Evolutionary conservation across 176 grass and related monocot genomes (phyloP), one percentile per base, ranked within the genome.

Genomic region (Hsuehochloa calcarea): DNA sequence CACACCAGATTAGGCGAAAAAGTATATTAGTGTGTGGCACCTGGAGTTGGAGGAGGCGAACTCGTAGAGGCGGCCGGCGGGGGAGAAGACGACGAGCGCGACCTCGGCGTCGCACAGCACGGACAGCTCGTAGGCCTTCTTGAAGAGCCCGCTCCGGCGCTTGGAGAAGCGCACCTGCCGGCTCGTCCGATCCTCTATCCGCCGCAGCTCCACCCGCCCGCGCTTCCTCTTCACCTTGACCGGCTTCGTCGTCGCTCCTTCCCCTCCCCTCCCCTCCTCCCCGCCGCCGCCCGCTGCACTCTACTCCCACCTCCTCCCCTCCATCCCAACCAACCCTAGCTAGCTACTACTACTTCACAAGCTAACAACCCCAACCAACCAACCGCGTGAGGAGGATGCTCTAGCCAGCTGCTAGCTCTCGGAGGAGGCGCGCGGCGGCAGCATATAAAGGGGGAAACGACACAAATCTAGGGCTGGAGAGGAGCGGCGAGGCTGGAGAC

Each of bases 131-230:
- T 15, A 23, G 25, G 90, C 90, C 87, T 92, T 92, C 87, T 92
- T 92, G 79, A 89, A 85, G 40, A 92, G 63, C 5, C 90, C 87
- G 25, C 68, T 87, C 38, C 90, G 84, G 3, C 87, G 90, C 80
- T 92, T 92, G 10, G 87, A 89, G 90, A 92, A 92, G 6, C 87
- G 85, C 80, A 92, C 87, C 87, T 89, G 90, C 43, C 90, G 74
- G 79, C 81, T 89, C 13, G 68, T 73, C 58, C 74, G 40, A 81
- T 89, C 82, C 72, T 87, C 78, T 62, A 87, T 87, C 78, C 86
- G 71, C 86, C 79, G 71, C 63, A 87, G 70, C 70, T 82, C 85
- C 79, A 77, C 73, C 2, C 49, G 73, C 10, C 83, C 73, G 5
- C 72, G 45, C 83, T 77, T 77, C 73, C 6, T 77, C 82, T 54